These are phyloP conservation scores for Termitomyces sp. DNA, from an alignment of 768 basidiomycete species.

Conservation along the genomic window DNA sequence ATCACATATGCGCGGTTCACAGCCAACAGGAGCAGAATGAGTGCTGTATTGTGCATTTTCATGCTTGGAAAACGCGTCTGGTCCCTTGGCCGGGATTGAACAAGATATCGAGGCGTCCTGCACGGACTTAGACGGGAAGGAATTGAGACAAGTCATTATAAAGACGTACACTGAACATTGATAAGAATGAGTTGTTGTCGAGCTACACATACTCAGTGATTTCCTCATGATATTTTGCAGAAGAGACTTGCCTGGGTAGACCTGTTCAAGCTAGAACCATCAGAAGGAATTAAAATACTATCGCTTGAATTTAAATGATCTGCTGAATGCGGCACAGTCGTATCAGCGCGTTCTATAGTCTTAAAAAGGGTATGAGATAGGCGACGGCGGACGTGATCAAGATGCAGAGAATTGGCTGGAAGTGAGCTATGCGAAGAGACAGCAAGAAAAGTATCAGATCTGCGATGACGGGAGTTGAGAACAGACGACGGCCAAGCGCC, in stretches of 20 bases:
- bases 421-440: conserved; percentile 1
- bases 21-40: neutral
- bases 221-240: neutral
- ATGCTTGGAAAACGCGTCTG: neutral
- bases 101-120: conserved; percentile 7
- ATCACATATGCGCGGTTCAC: conserved; percentile 6
- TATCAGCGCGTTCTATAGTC: neutral
- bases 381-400: conserved; percentile 21
- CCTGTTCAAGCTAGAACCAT: conserved; percentile 18
- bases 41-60: neutral
- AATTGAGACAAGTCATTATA: neutral
- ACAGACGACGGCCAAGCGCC: conserved; percentile 36
- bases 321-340: neutral
- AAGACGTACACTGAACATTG: neutral
- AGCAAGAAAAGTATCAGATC: conserved; percentile 16
- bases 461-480: conserved; percentile 11
- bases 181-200: neutral
- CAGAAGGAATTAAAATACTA: conserved; percentile 4
- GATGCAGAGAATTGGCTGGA: conserved; percentile 11
- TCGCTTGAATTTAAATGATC: conserved; percentile 2
- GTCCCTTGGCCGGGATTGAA: neutral
- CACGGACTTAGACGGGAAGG: neutral
- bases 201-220: neutral
- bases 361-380: conserved; percentile 15
- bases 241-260: conserved; percentile 10